Base-by-base conservation (phyloP, 73 alveolate genomes). In the Loxodes magnus region DNA sequence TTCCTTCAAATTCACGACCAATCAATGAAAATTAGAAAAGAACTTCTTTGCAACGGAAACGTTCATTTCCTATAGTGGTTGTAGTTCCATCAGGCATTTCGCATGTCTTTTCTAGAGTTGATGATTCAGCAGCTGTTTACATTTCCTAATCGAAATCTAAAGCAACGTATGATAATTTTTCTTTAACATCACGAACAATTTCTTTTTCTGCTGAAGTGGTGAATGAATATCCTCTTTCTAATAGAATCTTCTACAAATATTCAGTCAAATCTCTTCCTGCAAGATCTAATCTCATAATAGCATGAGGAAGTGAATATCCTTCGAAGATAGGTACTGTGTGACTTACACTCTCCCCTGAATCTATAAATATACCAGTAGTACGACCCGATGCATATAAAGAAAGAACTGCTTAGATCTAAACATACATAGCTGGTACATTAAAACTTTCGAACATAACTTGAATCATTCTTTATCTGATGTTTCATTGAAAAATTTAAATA, bases 71-170 rank as follows among this genome's bases (percentile, higher is more conserved):
- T 42, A 74, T 29, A 29, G 82, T 48, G 53, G 75, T 33, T 56
- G 67, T 81, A 67, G 69, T 82, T 10, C 94, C 96, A 55, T 84
- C 96, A 10, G 96, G 94, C 72, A 84, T 58, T 71, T 74, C 73
- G 28, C 35, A 71, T 59, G 52, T 73, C 94, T 35, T 79, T 25
- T 82, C 74, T 22, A 26, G 31, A 20, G 14, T 29, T 39, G 53
- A 16, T 23, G 53, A 39, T 16, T 35, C 37, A 28, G n/a, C 21
- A 10, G 75, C 7, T 22, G 33, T 33, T 28, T 35, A 31, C 44
- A 7, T 55, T 20, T 24, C 79, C 9, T 26, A 23, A 33, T 74
- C 63, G 38, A 36, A 57, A 49, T 74, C 83, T 3, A 64, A 50
- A 5, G 84, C 81, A 23, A 69, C 54, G 59, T 41, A 72, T 50